A percentile compares a stretch with the other conserved stretches of the same genome.
These are phyloP conservation scores for Acer yangbiense DNA, from an alignment of 345 rosid species.

Conservation along the genomic window DNA sequence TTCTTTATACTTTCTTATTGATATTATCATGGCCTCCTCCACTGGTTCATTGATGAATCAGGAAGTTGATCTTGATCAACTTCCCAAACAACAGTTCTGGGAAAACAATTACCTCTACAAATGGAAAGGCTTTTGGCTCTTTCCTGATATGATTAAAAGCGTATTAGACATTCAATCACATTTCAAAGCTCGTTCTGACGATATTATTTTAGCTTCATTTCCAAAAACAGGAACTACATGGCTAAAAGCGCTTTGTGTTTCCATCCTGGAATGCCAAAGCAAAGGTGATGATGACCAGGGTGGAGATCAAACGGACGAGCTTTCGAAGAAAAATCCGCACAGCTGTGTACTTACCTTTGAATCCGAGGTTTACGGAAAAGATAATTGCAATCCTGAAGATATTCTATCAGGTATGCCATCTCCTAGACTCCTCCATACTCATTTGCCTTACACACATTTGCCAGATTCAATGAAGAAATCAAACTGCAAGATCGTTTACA, in stretches of 20 bases:
- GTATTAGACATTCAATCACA: constrained; percentile 18
- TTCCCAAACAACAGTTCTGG: constrained; percentile 27
- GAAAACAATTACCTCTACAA: constrained; percentile 13
- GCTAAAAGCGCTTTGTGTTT: constrained; percentile 36
- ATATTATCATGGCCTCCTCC: too few species aligned
- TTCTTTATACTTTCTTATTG: too few species aligned
- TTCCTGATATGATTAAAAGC: neutral
- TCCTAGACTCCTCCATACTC: constrained; percentile 35
- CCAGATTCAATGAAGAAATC: constrained; percentile 27
- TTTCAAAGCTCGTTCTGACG: constrained; percentile 24
- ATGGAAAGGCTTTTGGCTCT: neutral
- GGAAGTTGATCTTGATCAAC: constrained; percentile 13
- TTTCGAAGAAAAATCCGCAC: constrained; percentile 21
- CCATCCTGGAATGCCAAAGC: constrained; percentile 18
- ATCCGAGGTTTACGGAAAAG: too few species aligned
- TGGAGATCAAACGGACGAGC: constrained; percentile 1
- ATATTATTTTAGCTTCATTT: constrained; percentile 32
- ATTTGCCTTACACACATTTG: constrained; percentile 29
- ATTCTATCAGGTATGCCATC: constrained; percentile 10
- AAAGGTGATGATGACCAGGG: neutral
- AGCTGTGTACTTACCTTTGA: too few species aligned
- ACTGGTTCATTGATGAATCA: neutral
- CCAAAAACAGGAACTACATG: constrained; percentile 45
- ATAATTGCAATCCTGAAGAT: too few species aligned
- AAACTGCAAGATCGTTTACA: constrained; percentile 34